These are phyloP conservation scores for Metschnikowia santaceciliae DNA, from an alignment of 805 yeast species.

Conservation along the genomic window DNA sequence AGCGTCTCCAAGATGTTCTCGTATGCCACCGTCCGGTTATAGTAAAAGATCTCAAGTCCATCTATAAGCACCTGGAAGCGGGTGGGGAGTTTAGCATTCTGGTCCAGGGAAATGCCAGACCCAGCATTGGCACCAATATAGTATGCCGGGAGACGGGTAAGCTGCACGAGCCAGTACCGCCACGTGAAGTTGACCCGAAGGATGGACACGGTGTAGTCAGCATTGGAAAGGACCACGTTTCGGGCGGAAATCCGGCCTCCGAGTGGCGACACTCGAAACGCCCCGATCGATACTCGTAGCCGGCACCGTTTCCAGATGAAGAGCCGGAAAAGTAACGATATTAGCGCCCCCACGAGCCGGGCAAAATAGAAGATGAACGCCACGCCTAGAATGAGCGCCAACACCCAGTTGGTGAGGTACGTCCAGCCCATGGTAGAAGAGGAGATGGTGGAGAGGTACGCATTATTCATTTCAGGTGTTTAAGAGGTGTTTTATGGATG, in stretches of 20 bases:
- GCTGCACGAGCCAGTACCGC: constrained; percentile 76
- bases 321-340: constrained; percentile 50
- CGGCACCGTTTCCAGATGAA: constrained; percentile 61
- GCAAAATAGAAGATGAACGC: constrained; percentile 73
- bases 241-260: constrained; percentile 82
- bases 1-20: constrained; percentile 52
- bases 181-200: constrained; percentile 77
- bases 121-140: constrained; percentile 17
- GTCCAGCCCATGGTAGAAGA: constrained; percentile 44
- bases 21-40: constrained; percentile 76
- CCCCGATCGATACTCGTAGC: constrained; percentile 61
- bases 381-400: constrained; percentile 58
- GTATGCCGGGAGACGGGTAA: constrained; percentile 39
- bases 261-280: constrained; percentile 70
- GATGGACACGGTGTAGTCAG: constrained; percentile 66
- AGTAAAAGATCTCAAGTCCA: constrained; percentile 81
- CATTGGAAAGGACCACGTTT: constrained; percentile 68
- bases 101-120: constrained; percentile 15
- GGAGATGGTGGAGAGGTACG: neutral
- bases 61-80: constrained; percentile 56
- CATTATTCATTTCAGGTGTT: neutral
- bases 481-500: neutral
- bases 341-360: constrained; percentile 58
- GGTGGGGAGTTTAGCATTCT: constrained; percentile 49
- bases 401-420: constrained; percentile 78